Evolutionary conservation across 345 rosid genomes (phyloP).

Genomic region (Salix purpurea): DNA sequence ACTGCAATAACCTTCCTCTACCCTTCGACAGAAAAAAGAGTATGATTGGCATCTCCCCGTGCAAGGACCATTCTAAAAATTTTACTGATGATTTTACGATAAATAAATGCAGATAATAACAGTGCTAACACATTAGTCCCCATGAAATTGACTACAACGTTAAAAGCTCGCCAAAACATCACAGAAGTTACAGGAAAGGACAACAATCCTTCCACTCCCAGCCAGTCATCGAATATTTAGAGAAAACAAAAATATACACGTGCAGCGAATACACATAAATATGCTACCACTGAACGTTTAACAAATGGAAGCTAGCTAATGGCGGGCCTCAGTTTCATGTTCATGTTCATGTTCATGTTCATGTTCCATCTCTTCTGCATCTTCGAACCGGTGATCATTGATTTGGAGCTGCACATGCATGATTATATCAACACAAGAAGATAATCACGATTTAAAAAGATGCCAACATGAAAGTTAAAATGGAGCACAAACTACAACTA

Average conservation of each 20-base stretch:
- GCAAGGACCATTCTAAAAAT: not conserved
- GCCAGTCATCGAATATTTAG: not conserved
- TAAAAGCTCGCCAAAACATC: not conserved
- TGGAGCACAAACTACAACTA: not conserved
- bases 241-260: not conserved
- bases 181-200: not conserved
- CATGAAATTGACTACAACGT: not conserved
- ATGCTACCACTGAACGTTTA: not conserved
- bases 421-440: not conserved
- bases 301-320: constrained; percentile 17
- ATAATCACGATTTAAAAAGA: not conserved
- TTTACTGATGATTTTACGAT: not conserved
- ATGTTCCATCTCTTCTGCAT: constrained; percentile 82
- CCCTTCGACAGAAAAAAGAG: not conserved
- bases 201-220: not conserved
- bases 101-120: not conserved
- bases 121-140: not conserved
- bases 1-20: not conserved
- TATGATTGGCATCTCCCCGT: not conserved
- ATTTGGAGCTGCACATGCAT: constrained; percentile 63
- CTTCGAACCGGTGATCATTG: constrained; percentile 81
- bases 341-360: constrained; percentile 27
- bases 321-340: constrained; percentile 16
- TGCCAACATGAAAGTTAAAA: not conserved
- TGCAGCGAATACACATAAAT: not conserved